These are phyloP conservation scores for Xylariaceae sp. DNA, from an alignment of 2,329 filamentous ascomycete genomes.

Conservation along the genomic window DNA sequence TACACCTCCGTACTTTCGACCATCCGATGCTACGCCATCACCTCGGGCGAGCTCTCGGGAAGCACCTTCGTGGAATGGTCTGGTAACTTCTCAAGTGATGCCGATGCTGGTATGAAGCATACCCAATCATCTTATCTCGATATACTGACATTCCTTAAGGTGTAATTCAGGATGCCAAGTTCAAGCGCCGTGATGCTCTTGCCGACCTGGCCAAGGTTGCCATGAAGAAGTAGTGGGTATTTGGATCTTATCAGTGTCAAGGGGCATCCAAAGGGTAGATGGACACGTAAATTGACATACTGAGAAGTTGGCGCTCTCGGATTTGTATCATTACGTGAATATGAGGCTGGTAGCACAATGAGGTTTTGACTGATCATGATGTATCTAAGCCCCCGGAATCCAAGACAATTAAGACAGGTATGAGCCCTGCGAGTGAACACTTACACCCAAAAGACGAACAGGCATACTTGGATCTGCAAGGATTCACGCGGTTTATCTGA, in stretches of 20 bases:
- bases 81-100: constrained; percentile 66
- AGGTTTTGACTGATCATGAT: too few relatives aligned
- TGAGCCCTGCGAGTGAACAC: too few relatives aligned
- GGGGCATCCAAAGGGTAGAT: not conserved
- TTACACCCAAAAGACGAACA: too few relatives aligned
- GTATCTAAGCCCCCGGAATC: too few relatives aligned
- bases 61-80: constrained; percentile 67
- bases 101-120: constrained; percentile 56
- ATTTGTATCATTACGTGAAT: not conserved
- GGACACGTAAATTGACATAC: not conserved
- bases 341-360: too few relatives aligned
- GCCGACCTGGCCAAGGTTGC: constrained; percentile 57
- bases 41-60: constrained; percentile 60
- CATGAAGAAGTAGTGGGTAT: constrained; percentile 25
- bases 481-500: too few relatives aligned
- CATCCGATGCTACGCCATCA: constrained; percentile 61
- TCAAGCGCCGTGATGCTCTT: constrained; percentile 69
- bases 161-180: constrained; percentile 71
- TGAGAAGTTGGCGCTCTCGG: not conserved
- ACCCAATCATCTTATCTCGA: not conserved
- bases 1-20: constrained; percentile 66
- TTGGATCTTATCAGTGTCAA: not conserved
- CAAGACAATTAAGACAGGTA: too few relatives aligned
- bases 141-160: constrained; percentile 35
- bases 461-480: too few relatives aligned